These are phyloP conservation scores for Candida buenavistaensis DNA, from an alignment of 1,139 yeast genomes.

Conservation along the genomic window DNA sequence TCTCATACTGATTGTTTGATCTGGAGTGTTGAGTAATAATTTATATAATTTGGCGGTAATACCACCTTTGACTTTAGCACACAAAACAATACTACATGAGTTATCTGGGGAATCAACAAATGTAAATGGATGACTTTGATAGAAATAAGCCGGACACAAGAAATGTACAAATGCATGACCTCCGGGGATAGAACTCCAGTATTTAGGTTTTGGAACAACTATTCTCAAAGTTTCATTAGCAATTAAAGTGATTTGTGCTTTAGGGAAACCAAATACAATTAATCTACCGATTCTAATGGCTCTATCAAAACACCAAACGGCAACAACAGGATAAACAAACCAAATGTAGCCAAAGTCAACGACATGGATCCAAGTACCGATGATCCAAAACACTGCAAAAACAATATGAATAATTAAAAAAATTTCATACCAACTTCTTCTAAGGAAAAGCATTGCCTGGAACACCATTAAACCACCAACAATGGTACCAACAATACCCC, in stretches of 20 bases:
- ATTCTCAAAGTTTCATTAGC: conserved; percentile 43
- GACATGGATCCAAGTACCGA: conserved; percentile 45
- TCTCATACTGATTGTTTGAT: conserved; percentile 25
- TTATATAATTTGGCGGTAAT: conserved; percentile 34
- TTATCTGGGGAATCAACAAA: conserved; percentile 26
- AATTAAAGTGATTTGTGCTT: conserved; percentile 32
- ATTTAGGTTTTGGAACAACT: conserved; percentile 37
- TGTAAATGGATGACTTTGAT: conserved; percentile 48
- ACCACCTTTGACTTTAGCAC: conserved; percentile 40
- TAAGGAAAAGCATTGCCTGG: conserved; percentile 39
- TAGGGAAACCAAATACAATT: conserved; percentile 38
- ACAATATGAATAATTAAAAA: conserved; percentile 42
- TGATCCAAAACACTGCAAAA: conserved; percentile 41
- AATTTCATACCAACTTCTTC: conserved; percentile 45
- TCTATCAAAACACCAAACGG: conserved; percentile 48
- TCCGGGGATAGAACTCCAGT: conserved; percentile 48
- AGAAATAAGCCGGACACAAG: conserved; percentile 34
- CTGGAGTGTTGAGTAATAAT: conserved; percentile 30
- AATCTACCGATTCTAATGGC: conserved; percentile 35
- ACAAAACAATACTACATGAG: conserved; percentile 25
- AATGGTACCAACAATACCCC: conserved; percentile 34
- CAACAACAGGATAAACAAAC: conserved; percentile 39
- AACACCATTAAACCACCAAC: conserved; percentile 33
- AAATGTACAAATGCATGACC: conserved; percentile 55
- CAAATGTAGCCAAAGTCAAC: conserved; percentile 38